Evolutionary conservation across 495 filamentous ascomycete species (phyloP).

Genomic region (Penicillium arizonense): DNA sequence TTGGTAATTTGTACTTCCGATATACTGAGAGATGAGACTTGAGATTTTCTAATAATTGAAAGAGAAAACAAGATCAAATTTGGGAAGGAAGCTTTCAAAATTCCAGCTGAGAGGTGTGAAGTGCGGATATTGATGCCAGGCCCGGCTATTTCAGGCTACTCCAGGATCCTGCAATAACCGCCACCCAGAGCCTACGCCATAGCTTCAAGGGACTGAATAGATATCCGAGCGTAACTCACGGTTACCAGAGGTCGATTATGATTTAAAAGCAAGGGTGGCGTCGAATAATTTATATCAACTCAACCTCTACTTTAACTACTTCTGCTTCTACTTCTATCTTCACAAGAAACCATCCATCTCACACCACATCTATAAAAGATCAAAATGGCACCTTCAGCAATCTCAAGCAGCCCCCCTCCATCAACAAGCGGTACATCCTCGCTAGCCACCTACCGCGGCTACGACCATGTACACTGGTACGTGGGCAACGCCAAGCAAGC

Average conservation of each 20-base stretch:
- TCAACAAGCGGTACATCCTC: conserved; percentile 17
- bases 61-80: neutral
- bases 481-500: conserved; percentile 96
- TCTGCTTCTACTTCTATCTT: neutral
- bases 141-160: conserved; percentile 23
- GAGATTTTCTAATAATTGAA: neutral
- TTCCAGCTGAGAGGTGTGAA: neutral
- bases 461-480: conserved; percentile 90
- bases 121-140: conserved; percentile 2
- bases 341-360: neutral
- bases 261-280: conserved; percentile 1
- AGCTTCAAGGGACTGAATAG: neutral
- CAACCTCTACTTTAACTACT: neutral
- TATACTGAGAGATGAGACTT: neutral
- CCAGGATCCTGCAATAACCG: conserved; percentile 12
- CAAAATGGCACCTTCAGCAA: conserved; percentile 71
- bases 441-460: conserved; percentile 67
- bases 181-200: neutral
- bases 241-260: conserved; percentile 8
- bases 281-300: neutral
- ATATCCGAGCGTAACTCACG: conserved; percentile 8
- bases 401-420: conserved; percentile 52
- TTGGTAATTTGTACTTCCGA: neutral
- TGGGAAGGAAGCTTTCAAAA: neutral
- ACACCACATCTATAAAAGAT: neutral